Evolutionary conservation across 257 asterid species (phyloP).

Genomic region (Solanum stenotomum): DNA sequence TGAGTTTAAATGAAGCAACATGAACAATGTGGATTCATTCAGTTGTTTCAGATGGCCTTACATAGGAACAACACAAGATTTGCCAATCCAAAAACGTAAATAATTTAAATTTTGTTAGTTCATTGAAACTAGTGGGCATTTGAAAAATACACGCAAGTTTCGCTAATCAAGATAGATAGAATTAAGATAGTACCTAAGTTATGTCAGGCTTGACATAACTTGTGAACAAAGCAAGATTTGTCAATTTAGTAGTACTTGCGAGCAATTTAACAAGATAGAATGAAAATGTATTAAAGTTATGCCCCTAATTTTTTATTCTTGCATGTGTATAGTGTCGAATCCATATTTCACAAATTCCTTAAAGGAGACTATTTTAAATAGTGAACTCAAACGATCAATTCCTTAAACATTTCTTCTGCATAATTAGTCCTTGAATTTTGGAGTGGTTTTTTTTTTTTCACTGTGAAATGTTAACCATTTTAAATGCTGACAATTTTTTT

Average conservation of each 20-base stretch:
- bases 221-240: background rate
- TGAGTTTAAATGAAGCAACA: background rate
- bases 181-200: background rate
- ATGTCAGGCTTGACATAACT: background rate
- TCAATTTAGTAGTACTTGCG: background rate
- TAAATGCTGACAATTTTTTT: no score
- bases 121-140: background rate
- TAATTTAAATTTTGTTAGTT: background rate
- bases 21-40: background rate
- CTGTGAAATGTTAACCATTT: no score
- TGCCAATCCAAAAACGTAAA: background rate
- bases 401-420: background rate
- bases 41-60: background rate
- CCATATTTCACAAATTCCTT: background rate
- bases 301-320: background rate
- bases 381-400: background rate
- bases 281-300: background rate
- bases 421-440: no score
- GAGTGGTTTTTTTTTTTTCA: no score
- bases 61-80: background rate
- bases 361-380: background rate
- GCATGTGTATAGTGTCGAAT: background rate
- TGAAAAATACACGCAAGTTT: background rate
- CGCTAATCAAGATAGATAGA: background rate
- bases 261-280: background rate